These are phyloP conservation scores for Podaxis rugospora DNA, from an alignment of 768 basidiomycete species.

Conservation along the genomic window DNA sequence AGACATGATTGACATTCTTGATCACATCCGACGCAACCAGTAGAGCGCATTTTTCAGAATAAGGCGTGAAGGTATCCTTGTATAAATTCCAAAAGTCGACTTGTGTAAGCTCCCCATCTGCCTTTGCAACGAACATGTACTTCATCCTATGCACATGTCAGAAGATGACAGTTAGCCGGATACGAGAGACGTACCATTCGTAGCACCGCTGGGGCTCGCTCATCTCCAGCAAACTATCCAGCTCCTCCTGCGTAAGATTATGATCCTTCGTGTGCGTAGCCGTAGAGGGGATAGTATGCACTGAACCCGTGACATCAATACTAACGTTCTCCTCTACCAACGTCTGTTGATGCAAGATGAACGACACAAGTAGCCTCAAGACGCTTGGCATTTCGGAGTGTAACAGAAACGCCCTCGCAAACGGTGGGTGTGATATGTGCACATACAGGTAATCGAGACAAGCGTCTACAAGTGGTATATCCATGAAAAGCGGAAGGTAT, in stretches of 20 bases:
- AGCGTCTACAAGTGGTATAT: slow-evolving; percentile 66
- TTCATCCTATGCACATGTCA: slow-evolving; percentile 67
- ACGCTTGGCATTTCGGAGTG: slow-evolving; percentile 68
- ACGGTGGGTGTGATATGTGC: slow-evolving; percentile 68
- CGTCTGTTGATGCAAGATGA: slow-evolving; percentile 65
- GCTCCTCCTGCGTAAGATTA: slow-evolving; percentile 67
- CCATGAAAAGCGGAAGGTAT: slow-evolving; percentile 69
- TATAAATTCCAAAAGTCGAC: slow-evolving; percentile 96
- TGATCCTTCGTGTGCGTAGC: slow-evolving; percentile 48
- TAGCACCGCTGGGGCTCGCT: slow-evolving; percentile 78
- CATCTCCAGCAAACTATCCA: slow-evolving; percentile 51
- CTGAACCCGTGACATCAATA: slow-evolving; percentile 55
- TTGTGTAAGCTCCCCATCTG: slow-evolving; percentile 83
- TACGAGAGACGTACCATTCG: slow-evolving; percentile 55
- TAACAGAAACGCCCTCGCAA: slow-evolving; percentile 74
- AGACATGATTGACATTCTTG: slow-evolving; percentile 84
- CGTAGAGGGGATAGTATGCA: slow-evolving; percentile 54
- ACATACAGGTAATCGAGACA: slow-evolving; percentile 72
- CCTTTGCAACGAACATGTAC: slow-evolving; percentile 73
- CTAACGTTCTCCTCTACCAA: slow-evolving; percentile 56
- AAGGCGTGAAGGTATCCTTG: slow-evolving; percentile 71
- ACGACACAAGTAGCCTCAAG: slow-evolving; percentile 60
- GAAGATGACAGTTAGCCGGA: neutral
- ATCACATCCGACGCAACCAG: slow-evolving; percentile 91
- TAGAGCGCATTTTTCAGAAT: slow-evolving; percentile 51